Conservation (phyloP, 257 asterid genomes). For the Primulina tabacum region DNA sequence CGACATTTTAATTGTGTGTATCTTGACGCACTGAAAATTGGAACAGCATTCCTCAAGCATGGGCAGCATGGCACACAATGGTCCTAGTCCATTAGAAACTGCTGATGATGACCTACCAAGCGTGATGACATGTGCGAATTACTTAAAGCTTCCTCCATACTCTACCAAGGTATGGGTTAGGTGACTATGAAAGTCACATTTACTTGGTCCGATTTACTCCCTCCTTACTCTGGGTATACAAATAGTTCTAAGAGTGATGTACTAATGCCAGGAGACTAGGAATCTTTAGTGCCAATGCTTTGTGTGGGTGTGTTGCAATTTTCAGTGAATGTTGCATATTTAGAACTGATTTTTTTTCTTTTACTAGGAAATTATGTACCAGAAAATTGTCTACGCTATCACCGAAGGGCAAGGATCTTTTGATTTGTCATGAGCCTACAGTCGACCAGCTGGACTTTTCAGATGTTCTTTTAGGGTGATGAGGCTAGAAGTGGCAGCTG, state of each 20-base stretch:
- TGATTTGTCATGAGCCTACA: slow-evolving; percentile 67
- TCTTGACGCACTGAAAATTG: slow-evolving; percentile 8
- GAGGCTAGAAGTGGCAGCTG: slow-evolving; percentile 26
- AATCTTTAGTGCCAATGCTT: neutral
- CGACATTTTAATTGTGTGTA: neutral
- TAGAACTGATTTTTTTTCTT: neutral
- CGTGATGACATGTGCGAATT: slow-evolving; percentile 99
- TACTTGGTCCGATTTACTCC: neutral
- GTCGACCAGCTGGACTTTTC: slow-evolving; percentile 23
- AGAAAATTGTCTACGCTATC: slow-evolving; percentile 84
- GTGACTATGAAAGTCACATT: neutral
- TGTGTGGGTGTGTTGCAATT: neutral
- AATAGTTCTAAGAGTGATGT: neutral
- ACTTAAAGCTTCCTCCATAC: slow-evolving; percentile 98
- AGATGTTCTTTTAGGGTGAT: slow-evolving; percentile 12
- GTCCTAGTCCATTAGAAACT: slow-evolving; percentile 67
- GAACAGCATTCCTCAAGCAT: slow-evolving; percentile 76
- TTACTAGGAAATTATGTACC: slow-evolving; percentile 81
- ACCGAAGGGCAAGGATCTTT: slow-evolving; percentile 97
- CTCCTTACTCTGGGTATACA: neutral
- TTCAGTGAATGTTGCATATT: neutral
- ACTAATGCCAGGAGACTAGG: neutral
- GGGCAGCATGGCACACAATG: slow-evolving; percentile 45
- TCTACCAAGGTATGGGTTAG: slow-evolving; percentile 70
- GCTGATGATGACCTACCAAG: slow-evolving; percentile 97